Evolutionary conservation across 2,329 filamentous ascomycete species (phyloP), one percentile per base, ranked within the genome.

Genomic region (Fusarium tanahbumbuense): DNA sequence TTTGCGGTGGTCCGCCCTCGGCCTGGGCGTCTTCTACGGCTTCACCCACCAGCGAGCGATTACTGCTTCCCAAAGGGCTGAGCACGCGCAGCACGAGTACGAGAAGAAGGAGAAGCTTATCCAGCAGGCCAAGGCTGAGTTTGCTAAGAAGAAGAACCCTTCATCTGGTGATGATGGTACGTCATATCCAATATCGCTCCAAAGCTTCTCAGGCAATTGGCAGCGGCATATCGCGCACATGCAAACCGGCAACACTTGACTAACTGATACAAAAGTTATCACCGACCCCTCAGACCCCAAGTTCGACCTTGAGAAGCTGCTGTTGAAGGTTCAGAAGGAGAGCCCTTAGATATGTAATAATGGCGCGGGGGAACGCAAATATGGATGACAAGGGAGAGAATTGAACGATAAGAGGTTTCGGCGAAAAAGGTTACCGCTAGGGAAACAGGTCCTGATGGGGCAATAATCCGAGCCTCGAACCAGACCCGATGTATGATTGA

Each of bases 1-100:
- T 83, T 89, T 98, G 83, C 94, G 96, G 84, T 99, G 95, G 88
- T 95, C 94, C 79, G 94, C 94, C 80, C 92, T 99, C 75, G 92
- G 91, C 79, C 87, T 93, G 78, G 96, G 96, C 81, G 85, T 98
- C 80, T 91, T 97, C 85, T 99, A 99, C 86, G 96, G 96, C 82
- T 90, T 97, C 86, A 93, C 91, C 83, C 95, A 97, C 86, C 96
- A 99, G 86, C 87, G 91, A 79, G 88, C 89, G 69, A 91, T 99
- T 82, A 91, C 85, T 75, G 83, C 92, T 60, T 83, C 88, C 77
- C 89, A 94, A 78, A 92, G 90, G 83, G 83, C 87, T 68, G 86
- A 90, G 74, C 88, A 91, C 76, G 87, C 89, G 76, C 85, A 97
- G 83, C 89, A 89, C 79, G 93, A 97, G 81, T 98, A 95, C 81